Base-by-base conservation (phyloP, 1,284 basidiomycete species). In the Naganishia liquefaciens region DNA sequence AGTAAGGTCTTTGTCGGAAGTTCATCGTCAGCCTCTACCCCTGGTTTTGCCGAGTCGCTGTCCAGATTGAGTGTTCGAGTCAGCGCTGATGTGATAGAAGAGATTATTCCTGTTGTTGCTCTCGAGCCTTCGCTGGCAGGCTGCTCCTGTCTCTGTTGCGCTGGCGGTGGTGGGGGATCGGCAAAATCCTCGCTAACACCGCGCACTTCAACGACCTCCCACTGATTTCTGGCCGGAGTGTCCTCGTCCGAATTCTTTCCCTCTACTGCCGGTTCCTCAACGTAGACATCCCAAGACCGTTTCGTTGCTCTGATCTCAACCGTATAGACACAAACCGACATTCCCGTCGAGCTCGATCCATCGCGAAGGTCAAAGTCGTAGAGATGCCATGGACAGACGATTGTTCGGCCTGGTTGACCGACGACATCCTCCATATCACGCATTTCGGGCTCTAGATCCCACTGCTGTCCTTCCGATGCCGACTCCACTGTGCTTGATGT, bases 141-240 rank as follows among this genome's bases (percentile, higher is more conserved):
- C 13, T n/a, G 44, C 28, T 42, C 25, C 51, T 5, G 19, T 21
- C 9, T 39, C 25, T 6, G n/a, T n/a, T 2, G 68, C 53, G 9
- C 72, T 10, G 75, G 62, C 1, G 72, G 64, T 28, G 78, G 70
- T 1, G 83, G 81, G 30, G 86, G 86, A 10, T 89, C 87, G 2
- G 86, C 86, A 72, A 90, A 89, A 61, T 87, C 88, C 83, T 93
- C 90, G 51, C 89, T 91, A 13, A 94, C 89, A 0, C 89, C 87
- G 42, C 89, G 78, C 33, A 90, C 77, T 71, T 90, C 88, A 19
- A 92, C 85, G 3, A 92, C 75, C 37, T 86, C 81, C 88, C 89
- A 93, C 27, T 80, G 77, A 23, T 60, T 60, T 37, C 46, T 21
- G 3, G 5, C 15, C 23, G 33, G 46, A 46, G 15, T 15, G 28